Evolutionary conservation across 768 basidiomycete genomes (phyloP).

Genomic region (Phlegmacium glaucopus): DNA sequence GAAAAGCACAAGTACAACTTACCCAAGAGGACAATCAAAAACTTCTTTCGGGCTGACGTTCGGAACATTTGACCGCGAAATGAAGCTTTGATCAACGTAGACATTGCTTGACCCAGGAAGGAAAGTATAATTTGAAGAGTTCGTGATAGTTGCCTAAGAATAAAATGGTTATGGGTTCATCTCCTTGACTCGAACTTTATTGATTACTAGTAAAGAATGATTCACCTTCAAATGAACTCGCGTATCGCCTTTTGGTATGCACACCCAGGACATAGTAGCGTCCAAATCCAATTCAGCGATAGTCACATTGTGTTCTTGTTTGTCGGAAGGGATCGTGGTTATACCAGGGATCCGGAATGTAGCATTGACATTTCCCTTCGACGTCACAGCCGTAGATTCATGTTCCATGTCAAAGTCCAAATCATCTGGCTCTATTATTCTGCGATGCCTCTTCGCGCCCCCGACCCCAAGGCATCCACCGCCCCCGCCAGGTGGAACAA

Average conservation of each 20-base stretch:
- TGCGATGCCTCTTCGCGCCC: neutral
- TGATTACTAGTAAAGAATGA: neutral
- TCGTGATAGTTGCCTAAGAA: conserved; percentile 32
- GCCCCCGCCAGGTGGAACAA: neutral
- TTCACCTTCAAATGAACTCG: conserved; percentile 28
- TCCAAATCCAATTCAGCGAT: conserved; percentile 28
- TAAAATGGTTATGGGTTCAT: neutral
- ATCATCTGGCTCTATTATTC: neutral
- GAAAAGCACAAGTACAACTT: conserved; percentile 3
- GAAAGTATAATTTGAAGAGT: conserved; percentile 35
- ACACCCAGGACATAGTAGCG: conserved; percentile 31
- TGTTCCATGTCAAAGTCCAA: neutral
- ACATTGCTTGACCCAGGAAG: conserved; percentile 30
- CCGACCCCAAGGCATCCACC: neutral
- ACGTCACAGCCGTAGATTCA: conserved; percentile 13
- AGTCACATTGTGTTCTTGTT: conserved; percentile 30
- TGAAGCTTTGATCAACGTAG: conserved; percentile 40
- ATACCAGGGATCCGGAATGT: conserved; percentile 33
- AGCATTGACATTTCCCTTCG: conserved; percentile 28
- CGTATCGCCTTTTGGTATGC: conserved; percentile 30
- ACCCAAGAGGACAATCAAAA: conserved; percentile 39
- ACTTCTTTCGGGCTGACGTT: conserved; percentile 33
- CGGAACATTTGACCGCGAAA: conserved; percentile 27
- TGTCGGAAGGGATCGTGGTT: conserved; percentile 32
- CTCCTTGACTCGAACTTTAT: neutral